These are phyloP conservation scores for Domatiomyces catenatus DNA, from an alignment of 2,329 filamentous ascomycete species.

Conservation along the genomic window DNA sequence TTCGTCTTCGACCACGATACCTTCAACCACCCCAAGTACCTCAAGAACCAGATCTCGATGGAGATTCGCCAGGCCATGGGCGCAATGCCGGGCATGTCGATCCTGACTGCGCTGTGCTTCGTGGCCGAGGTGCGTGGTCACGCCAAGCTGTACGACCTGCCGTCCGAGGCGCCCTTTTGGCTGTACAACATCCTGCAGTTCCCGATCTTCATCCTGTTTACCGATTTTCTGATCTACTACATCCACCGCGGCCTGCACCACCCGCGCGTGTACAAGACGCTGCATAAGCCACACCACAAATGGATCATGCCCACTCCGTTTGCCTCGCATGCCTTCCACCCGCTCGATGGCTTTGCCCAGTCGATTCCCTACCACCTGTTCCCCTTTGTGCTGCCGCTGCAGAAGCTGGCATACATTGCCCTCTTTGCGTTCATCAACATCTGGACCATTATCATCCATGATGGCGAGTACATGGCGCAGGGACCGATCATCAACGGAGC, in stretches of 20 bases:
- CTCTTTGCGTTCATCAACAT: slow-evolving; percentile 90
- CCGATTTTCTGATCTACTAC: slow-evolving; percentile 81
- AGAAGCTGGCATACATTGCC: slow-evolving; percentile 73
- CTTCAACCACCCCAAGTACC: slow-evolving; percentile 78
- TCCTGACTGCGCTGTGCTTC: slow-evolving; percentile 70
- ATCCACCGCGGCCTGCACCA: slow-evolving; percentile 78
- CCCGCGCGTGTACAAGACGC: slow-evolving; percentile 62
- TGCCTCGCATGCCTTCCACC: slow-evolving; percentile 88
- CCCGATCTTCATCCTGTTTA: slow-evolving; percentile 74
- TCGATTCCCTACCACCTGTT: slow-evolving; percentile 85
- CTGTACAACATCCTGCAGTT: slow-evolving; percentile 75
- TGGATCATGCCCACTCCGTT: slow-evolving; percentile 98
- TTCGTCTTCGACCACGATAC: slow-evolving; percentile 87
- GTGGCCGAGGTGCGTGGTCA: slow-evolving; percentile 69
- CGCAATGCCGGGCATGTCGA: slow-evolving; percentile 66
- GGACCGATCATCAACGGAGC: slow-evolving; percentile 86
- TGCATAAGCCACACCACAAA: slow-evolving; percentile 98
- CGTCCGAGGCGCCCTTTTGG: slow-evolving; percentile 55
- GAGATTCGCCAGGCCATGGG: slow-evolving; percentile 69
- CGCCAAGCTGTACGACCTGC: slow-evolving; percentile 73
- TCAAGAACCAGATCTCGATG: slow-evolving; percentile 78
- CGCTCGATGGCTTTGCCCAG: slow-evolving; percentile 78
- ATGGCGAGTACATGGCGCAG: slow-evolving; percentile 86
- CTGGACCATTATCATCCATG: slow-evolving; percentile 93
- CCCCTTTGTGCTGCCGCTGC: slow-evolving; percentile 80